Evolutionary conservation across 2,329 filamentous ascomycete genomes (phyloP).

Genomic region (Calonectria pseudoturangicola): DNA sequence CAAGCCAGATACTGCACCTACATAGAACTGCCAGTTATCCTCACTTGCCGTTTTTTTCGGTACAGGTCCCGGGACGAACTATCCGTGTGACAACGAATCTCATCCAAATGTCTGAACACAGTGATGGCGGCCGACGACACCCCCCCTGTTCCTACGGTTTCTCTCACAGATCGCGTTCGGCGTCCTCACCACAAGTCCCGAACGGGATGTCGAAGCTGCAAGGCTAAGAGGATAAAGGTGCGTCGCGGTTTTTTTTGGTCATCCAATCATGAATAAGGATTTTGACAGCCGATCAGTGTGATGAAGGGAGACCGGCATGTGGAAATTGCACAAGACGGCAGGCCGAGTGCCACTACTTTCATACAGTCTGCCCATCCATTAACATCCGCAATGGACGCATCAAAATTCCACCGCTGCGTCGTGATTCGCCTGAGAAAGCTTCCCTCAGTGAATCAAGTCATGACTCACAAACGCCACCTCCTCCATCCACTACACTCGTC

Average conservation of each 20-base stretch:
- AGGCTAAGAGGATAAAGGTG: constrained; percentile 38
- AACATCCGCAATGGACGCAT: constrained; percentile 12
- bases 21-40: background rate
- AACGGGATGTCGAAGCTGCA: constrained; percentile 37
- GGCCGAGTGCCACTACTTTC: constrained; percentile 35
- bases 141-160: background rate
- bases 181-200: constrained; percentile 39
- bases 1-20: constrained; percentile 8
- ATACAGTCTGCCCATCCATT: background rate
- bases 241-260: background rate
- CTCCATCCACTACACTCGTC: background rate
- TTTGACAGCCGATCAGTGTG: constrained; percentile 25
- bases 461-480: background rate
- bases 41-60: background rate
- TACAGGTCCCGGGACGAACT: background rate
- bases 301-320: constrained; percentile 30
- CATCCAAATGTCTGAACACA: background rate
- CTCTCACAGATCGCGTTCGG: constrained; percentile 19
- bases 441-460: background rate
- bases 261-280: constrained; percentile 1
- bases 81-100: background rate
- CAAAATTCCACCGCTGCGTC: constrained; percentile 15
- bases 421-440: background rate
- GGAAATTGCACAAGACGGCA: constrained; percentile 29
- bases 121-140: background rate